A percentile compares a stretch with the other conserved stretches of the same genome.
These are phyloP conservation scores for Umbilicus rupestris DNA, from an alignment of 164 flowering plant genomes.

Conservation along the genomic window DNA sequence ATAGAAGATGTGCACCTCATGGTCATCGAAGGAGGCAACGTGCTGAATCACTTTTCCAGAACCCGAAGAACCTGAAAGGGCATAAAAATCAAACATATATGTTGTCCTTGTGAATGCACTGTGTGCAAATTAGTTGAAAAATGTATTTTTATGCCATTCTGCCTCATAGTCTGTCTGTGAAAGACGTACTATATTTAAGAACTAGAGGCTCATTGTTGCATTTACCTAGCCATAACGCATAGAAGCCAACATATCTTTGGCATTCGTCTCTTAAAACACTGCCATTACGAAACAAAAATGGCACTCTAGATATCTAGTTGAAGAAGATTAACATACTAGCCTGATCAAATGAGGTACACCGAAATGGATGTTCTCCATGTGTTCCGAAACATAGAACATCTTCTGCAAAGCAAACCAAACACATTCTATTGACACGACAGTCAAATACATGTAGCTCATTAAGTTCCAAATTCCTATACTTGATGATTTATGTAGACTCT, in stretches of 20 bases:
- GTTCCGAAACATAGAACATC: not conserved
- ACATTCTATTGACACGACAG: not conserved
- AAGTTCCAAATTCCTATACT: not conserved
- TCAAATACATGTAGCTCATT: not conserved
- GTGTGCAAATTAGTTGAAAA: not conserved
- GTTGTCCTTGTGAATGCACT: not conserved
- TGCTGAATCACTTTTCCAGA: conserved; percentile 44
- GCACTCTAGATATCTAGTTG: not conserved
- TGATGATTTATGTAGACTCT: too few relatives aligned
- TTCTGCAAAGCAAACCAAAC: not conserved
- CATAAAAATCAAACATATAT: not conserved
- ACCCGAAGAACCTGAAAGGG: conserved; percentile 24
- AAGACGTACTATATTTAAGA: not conserved
- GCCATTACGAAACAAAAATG: not conserved
- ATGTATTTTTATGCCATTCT: not conserved
- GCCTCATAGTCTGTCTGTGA: not conserved
- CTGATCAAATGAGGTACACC: too few relatives aligned
- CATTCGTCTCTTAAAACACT: not conserved
- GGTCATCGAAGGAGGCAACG: conserved; percentile 42
- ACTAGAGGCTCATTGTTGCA: not conserved
- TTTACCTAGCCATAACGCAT: not conserved
- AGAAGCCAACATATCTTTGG: not conserved
- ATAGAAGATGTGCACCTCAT: conserved; percentile 25
- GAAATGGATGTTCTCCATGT: too few relatives aligned
- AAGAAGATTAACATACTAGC: not conserved